phyloP scores from a whole-genome alignment of 2,329 filamentous ascomycete genomes.

The Pseudogymnoascus verrucosus region DNA sequence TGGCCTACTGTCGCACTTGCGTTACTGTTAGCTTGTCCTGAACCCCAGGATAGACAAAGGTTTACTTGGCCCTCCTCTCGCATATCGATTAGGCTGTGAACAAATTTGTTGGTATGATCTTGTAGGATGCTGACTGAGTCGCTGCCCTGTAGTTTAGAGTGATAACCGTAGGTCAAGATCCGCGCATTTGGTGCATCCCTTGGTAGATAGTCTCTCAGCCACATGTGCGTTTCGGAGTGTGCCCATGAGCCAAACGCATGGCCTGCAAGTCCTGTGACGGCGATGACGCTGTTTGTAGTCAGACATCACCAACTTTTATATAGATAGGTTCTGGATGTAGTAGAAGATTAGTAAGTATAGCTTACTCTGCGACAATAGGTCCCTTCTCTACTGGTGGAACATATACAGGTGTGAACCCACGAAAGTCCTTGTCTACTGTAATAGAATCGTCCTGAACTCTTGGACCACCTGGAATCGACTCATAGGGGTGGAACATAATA shows the following conservation, averaged over 20 bases:
- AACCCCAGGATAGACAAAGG: neutral
- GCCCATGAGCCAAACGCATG: constrained; percentile 14
- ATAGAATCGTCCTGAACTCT: neutral
- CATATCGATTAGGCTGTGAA: neutral
- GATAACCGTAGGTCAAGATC: constrained; percentile 14
- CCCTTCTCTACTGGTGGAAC: neutral
- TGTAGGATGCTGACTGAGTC: neutral
- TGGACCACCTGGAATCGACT: neutral
- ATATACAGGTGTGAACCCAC: neutral
- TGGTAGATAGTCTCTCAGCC: constrained; percentile 14
- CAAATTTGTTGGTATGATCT: neutral
- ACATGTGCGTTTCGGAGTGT: constrained; percentile 10
- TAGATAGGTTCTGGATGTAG: neutral
- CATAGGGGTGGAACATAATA: neutral
- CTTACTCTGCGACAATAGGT: neutral
- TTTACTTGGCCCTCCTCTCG: neutral
- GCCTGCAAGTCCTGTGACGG: constrained; percentile 14
- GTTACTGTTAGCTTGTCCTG: neutral
- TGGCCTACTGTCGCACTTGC: neutral
- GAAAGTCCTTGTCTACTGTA: neutral
- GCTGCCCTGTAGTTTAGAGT: neutral
- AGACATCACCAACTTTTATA: neutral
- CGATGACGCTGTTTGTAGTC: constrained; percentile 11
- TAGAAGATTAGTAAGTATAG: neutral
- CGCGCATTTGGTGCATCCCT: constrained; percentile 10